Evolutionary conservation across 805 yeast species (phyloP), one percentile per base, ranked within the genome.

Genomic region (Wickerhamiella kazuoi): DNA sequence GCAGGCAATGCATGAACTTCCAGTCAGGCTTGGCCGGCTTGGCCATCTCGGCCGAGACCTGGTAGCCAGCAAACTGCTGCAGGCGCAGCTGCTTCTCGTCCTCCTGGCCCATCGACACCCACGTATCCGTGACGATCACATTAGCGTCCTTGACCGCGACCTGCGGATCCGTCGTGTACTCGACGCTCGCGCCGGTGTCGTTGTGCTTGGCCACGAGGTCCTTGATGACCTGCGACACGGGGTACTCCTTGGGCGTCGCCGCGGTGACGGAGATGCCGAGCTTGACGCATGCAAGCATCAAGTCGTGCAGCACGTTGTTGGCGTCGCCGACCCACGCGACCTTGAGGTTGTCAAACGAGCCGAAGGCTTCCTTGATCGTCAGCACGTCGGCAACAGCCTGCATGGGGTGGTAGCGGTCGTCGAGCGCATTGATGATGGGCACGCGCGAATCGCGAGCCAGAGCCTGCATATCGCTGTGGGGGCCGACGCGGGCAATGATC

Each of bases 81-180:
- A 90, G 64, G 46, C 86, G 80, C 41, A 67, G 64, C 36, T 57
- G 65, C 46, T 74, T 80, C 56, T 86, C 86, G 3, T 70, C 63
- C 59, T 90, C 98, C 64, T 90, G 86, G 41, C 98, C 98, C 98
- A 90, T 90, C 1, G 97, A 87, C 19, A 90, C 74, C 75, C 94
- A 90, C 3, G 98, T 90, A 53, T 90, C 98, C 14, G 98, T 90
- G 34, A 87, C 97, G 28, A 90, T 59, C 31, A 90, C 67, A 53
- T 87, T 72, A 3, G 97, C 83, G 47, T 68, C 66, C 39, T 67
- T 65, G 37, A 83, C 71, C 1, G 96, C 94, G 20, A 52, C 64
- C n/a, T 62, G 51, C 3, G 97, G 90, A 50, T 81, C 82, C 47
- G 81, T 75, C 3, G 77, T 68, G 41, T 82, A 66, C 3, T 51